Evolutionary conservation across 495 filamentous ascomycete genomes (phyloP).

Genomic region (Penicillium soppii): DNA sequence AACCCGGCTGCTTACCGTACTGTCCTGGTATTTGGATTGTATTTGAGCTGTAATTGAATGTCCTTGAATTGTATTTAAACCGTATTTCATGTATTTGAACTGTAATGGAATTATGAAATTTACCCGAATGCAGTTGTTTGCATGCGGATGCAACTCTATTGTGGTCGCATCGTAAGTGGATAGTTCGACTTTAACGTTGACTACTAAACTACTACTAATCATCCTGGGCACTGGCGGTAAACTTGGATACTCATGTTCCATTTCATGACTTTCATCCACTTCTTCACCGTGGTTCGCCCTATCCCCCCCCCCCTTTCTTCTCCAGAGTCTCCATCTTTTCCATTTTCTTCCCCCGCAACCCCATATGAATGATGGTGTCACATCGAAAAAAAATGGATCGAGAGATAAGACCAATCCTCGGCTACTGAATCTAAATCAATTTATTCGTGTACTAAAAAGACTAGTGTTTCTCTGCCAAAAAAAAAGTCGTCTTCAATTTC

Average conservation of each 20-base stretch:
- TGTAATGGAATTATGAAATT: neutral
- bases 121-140: constrained; percentile 3
- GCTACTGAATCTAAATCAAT: constrained; percentile 10
- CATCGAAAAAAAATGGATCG: constrained; percentile 13
- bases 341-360: constrained; percentile 1
- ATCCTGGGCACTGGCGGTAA: no score
- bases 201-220: no score
- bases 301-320: neutral
- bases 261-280: neutral
- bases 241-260: neutral
- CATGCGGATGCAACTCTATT: constrained; percentile 9
- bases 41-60: neutral
- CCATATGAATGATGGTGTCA: neutral
- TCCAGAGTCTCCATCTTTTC: constrained; percentile 3
- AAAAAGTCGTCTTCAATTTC: neutral
- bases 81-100: neutral
- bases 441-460: neutral
- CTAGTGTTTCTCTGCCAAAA: constrained; percentile 2
- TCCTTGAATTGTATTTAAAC: neutral
- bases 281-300: neutral
- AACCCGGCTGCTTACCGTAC: neutral
- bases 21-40: neutral
- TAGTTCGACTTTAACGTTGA: no score
- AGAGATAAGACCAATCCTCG: constrained; percentile 18
- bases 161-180: neutral